phyloP scores from a whole-genome alignment of 163 green algal genomes.

The Scenedesmus sp. region DNA sequence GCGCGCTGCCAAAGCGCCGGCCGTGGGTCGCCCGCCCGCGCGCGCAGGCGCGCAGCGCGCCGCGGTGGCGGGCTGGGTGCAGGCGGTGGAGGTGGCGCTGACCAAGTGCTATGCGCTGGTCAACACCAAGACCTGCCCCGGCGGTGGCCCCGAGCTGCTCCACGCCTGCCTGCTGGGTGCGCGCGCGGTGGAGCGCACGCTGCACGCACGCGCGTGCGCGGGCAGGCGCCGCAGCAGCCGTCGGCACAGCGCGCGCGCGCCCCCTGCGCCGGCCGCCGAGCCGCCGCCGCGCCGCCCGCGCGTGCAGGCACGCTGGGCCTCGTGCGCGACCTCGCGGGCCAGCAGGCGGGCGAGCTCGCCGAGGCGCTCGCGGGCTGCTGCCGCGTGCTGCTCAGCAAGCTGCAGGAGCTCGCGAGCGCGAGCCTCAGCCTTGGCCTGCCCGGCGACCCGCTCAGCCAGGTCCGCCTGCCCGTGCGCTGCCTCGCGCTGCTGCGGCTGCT shows the following conservation, averaged over 20 bases:
- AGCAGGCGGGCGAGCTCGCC: conserved; percentile 12
- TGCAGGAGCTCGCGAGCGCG: conserved; percentile 54
- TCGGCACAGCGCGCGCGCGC: too few species aligned
- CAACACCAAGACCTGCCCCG: conserved; percentile 15
- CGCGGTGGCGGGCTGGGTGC: conserved; percentile 46
- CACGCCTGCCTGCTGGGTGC: conserved; percentile 28
- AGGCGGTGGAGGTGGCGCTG: conserved; percentile 60
- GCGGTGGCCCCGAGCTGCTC: conserved; percentile 33
- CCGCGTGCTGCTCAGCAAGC: conserved; percentile 39
- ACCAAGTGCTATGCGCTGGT: conserved; percentile 54
- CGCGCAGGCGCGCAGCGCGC: conserved; percentile 28
- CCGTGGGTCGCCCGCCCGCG: not conserved
- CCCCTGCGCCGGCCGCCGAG: too few species aligned
- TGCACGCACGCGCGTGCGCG: too few species aligned
- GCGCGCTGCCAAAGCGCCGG: not conserved
- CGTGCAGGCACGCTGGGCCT: conserved; percentile 10
- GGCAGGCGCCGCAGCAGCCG: too few species aligned
- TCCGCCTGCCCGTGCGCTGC: conserved; percentile 54
- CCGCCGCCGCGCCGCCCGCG: too few species aligned
- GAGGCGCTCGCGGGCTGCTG: conserved; percentile 30
- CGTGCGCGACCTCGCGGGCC: not conserved
- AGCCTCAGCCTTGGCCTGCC: conserved; percentile 52
- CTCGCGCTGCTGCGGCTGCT: conserved; percentile 63
- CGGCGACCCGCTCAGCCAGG: conserved; percentile 55
- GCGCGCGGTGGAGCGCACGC: too few species aligned